A percentile compares a stretch with the other conserved stretches of the same genome.
These are phyloP conservation scores for Coemansia erecta DNA, from an alignment of 192 early-diverging fungal genomes.

Conservation along the genomic window DNA sequence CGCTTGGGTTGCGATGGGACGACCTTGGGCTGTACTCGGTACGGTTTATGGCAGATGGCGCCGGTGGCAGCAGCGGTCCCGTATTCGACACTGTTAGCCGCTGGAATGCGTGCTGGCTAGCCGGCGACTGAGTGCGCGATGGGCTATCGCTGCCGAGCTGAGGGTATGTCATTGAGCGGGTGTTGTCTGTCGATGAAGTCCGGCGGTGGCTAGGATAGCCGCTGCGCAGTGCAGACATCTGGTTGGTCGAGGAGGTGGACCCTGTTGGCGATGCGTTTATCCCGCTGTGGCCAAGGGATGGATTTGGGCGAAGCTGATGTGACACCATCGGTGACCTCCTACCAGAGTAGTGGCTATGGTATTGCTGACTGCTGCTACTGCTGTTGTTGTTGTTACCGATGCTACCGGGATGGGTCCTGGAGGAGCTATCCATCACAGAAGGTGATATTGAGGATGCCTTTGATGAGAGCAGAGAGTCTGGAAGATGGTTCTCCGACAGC, in stretches of 20 bases:
- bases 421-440: not conserved
- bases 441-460: slow-evolving; percentile 6
- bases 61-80: no score
- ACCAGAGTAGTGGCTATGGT: not conserved
- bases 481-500: slow-evolving; percentile 5
- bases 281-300: no score
- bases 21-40: no score
- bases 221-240: slow-evolving; percentile 8
- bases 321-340: no score
- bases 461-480: slow-evolving; percentile 2
- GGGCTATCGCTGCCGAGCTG: not conserved
- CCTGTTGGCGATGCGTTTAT: no score
- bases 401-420: not conserved
- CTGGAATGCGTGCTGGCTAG: no score
- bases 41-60: no score
- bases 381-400: not conserved
- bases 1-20: no score
- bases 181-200: slow-evolving; percentile 4
- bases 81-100: no score
- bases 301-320: no score
- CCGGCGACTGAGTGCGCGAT: not conserved
- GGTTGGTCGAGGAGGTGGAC: not conserved
- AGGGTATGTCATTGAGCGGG: not conserved
- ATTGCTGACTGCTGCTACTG: not conserved
- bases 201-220: slow-evolving; percentile 5